Conservation (phyloP, 2,329 filamentous ascomycete species). For the Neoarthrinium moseri region DNA sequence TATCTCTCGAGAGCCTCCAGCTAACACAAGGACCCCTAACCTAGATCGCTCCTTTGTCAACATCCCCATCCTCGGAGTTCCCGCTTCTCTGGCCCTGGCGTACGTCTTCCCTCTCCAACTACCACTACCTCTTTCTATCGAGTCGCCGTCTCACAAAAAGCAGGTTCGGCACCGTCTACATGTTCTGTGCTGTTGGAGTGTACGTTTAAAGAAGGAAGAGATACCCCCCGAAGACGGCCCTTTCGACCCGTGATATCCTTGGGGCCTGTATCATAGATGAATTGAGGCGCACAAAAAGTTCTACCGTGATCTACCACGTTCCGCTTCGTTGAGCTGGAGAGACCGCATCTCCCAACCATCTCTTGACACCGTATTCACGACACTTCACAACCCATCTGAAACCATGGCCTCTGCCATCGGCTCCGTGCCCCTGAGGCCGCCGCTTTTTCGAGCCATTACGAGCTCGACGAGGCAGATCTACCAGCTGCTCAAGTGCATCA, state of each 20-base stretch:
- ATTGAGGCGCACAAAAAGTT: conserved; percentile 30
- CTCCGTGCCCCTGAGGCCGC: conserved; percentile 31
- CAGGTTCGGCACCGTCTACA: conserved; percentile 92
- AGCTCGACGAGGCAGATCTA: conserved; percentile 76
- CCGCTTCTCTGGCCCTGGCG: conserved; percentile 87
- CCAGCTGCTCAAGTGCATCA: conserved; percentile 58
- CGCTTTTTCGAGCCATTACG: conserved; percentile 72
- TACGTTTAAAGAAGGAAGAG: conserved; percentile 73
- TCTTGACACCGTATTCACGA: no score
- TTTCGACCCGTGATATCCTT: conserved; percentile 18
- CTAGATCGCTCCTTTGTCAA: conserved; percentile 79
- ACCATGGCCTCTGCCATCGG: conserved; percentile 12
- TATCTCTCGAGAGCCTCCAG: neutral
- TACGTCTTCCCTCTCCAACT: conserved; percentile 54
- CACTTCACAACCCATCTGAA: neutral
- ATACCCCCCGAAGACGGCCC: conserved; percentile 34
- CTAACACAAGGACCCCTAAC: conserved; percentile 19
- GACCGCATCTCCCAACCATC: conserved; percentile 3
- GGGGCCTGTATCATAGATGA: conserved; percentile 40
- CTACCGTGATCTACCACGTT: neutral
- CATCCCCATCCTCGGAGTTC: conserved; percentile 75
- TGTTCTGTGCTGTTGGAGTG: conserved; percentile 98
- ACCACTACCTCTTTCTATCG: neutral
- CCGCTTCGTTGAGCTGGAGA: no score
- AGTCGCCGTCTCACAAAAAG: neutral